A percentile compares a stretch with the other conserved stretches of the same genome.
Evolutionary conservation across 139 green algal genomes (phyloP).

Genomic region (Micractinium sp.): DNA sequence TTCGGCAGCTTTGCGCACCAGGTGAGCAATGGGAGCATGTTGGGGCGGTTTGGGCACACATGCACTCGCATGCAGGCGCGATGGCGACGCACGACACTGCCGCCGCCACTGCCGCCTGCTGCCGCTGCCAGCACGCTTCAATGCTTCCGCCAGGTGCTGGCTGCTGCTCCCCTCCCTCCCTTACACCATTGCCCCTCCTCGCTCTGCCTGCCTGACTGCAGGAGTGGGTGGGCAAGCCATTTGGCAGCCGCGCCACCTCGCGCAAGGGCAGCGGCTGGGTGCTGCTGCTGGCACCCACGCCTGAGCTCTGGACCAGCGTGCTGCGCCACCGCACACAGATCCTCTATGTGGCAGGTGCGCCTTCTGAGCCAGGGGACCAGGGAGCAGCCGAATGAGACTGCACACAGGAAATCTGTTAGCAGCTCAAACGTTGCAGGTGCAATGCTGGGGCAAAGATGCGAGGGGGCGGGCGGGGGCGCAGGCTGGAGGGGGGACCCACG

Average conservation of each 20-base stretch:
- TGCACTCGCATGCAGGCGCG: background rate
- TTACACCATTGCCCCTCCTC: background rate
- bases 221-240: constrained; percentile 86
- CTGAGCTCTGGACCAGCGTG: constrained; percentile 92
- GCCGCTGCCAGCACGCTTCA: background rate
- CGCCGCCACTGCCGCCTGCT: background rate
- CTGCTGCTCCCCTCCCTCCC: background rate
- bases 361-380: no score
- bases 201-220: constrained; percentile 28
- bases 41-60: background rate
- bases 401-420: no score
- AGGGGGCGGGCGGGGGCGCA: no score
- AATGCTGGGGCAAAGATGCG: no score
- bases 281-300: constrained; percentile 82
- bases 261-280: constrained; percentile 68
- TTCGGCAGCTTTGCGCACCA: constrained; percentile 73
- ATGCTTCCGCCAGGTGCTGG: background rate
- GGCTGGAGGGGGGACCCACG: no score
- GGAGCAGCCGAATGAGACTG: no score
- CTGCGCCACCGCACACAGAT: constrained; percentile 89
- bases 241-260: constrained; percentile 68
- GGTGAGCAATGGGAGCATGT: constrained; percentile 12
- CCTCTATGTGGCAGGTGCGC: constrained; percentile 66
- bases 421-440: no score
- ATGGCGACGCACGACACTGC: background rate